Conservation (phyloP, 1,139 yeast species). For the Kluyveromyces marxianus region DNA sequence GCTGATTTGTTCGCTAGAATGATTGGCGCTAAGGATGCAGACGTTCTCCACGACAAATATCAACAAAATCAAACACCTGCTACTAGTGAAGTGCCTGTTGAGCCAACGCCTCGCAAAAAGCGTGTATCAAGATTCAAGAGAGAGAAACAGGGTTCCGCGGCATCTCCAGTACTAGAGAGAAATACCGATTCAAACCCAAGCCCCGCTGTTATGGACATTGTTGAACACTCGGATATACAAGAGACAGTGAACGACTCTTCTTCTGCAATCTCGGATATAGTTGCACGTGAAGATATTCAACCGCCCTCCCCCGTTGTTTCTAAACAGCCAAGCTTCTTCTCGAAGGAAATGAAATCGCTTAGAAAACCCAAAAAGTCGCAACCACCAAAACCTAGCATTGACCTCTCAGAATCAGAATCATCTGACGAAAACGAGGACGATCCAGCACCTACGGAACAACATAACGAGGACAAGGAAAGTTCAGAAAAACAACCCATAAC, state of each 20-base stretch:
- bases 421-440: neutral
- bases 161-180: neutral
- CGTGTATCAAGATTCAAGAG: slow-evolving; percentile 26
- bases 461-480: neutral
- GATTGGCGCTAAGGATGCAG: slow-evolving; percentile 27
- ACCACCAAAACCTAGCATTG: neutral
- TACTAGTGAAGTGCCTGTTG: slow-evolving; percentile 5
- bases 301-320: neutral
- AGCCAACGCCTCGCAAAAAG: slow-evolving; percentile 13
- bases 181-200: neutral
- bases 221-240: no score
- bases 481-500: neutral
- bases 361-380: slow-evolving; percentile 8
- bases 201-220: neutral
- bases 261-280: slow-evolving; percentile 17
- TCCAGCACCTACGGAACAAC: neutral
- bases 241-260: no score
- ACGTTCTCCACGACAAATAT: slow-evolving; percentile 26
- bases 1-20: slow-evolving; percentile 27
- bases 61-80: slow-evolving; percentile 7
- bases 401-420: neutral
- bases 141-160: slow-evolving; percentile 7
- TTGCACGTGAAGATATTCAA: slow-evolving; percentile 15
- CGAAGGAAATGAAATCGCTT: slow-evolving; percentile 11
- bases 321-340: neutral